Evolutionary conservation across 768 basidiomycete genomes (phyloP).

Genomic region (Dioszegia crocea): DNA sequence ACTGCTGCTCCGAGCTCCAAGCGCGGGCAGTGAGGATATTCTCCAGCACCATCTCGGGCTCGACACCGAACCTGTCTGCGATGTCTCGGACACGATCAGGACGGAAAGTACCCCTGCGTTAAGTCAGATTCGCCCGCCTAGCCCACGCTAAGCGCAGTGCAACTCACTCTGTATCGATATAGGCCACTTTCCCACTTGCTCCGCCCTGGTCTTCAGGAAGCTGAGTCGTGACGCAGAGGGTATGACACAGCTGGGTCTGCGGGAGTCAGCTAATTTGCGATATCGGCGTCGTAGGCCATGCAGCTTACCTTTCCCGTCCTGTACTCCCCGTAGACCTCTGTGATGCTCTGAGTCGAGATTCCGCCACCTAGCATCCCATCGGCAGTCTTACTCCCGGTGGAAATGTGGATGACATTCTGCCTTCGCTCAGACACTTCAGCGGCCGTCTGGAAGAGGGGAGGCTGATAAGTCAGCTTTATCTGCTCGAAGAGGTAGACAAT

Average conservation of each 20-base stretch:
- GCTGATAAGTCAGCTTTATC: constrained; percentile 54
- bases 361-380: constrained; percentile 86
- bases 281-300: not conserved
- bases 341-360: constrained; percentile 85
- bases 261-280: not conserved
- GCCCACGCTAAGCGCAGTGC: not conserved
- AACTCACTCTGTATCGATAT: constrained; percentile 48
- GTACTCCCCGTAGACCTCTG: constrained; percentile 96
- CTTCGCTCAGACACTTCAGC: constrained; percentile 66
- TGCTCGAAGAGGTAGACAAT: not conserved
- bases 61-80: constrained; percentile 91
- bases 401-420: constrained; percentile 74
- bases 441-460: constrained; percentile 86
- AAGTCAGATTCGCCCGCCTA: not conserved
- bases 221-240: constrained; percentile 85
- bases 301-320: constrained; percentile 64
- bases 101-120: constrained; percentile 58
- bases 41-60: constrained; percentile 65
- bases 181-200: constrained; percentile 65
- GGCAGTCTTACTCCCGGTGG: constrained; percentile 88
- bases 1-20: constrained; percentile 41
- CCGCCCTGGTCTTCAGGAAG: constrained; percentile 86
- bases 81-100: constrained; percentile 88
- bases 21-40: constrained; percentile 79
- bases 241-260: constrained; percentile 88